Evolutionary conservation across 768 basidiomycete genomes (phyloP).

Genomic region (Tulasnella calospora): DNA sequence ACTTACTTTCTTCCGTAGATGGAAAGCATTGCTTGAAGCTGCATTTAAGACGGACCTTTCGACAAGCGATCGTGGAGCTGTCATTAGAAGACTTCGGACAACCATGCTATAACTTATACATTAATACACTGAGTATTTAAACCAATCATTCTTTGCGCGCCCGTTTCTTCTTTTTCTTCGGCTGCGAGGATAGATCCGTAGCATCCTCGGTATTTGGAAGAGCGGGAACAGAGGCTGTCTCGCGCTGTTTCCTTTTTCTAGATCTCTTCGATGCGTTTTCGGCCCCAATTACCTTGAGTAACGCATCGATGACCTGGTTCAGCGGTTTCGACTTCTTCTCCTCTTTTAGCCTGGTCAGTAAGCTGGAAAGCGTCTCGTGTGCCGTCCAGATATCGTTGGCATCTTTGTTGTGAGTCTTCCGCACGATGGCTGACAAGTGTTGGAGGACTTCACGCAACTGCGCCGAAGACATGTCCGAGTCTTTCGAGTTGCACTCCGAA

Average conservation of each 20-base stretch:
- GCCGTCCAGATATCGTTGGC: not conserved
- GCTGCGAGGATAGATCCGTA: constrained; percentile 34
- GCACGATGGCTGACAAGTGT: constrained; percentile 5
- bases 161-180: constrained; percentile 35
- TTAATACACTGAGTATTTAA: not conserved
- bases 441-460: constrained; percentile 18
- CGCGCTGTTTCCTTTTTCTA: constrained; percentile 34
- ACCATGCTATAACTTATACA: constrained; percentile 15
- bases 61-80: not conserved
- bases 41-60: not conserved
- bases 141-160: constrained; percentile 37
- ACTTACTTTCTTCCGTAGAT: not conserved
- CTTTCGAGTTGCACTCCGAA: not conserved
- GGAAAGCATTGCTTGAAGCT: constrained; percentile 4
- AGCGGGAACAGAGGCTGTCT: constrained; percentile 27
- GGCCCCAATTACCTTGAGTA: not conserved
- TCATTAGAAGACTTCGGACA: constrained; percentile 2
- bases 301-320: not conserved
- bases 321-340: constrained; percentile 13
- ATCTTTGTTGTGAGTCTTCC: not conserved
- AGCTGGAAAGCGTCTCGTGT: not conserved
- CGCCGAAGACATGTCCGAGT: constrained; percentile 4
- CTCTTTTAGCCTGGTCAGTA: not conserved
- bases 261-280: constrained; percentile 5
- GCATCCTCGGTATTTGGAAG: constrained; percentile 33